These are phyloP conservation scores for Penicillium sp. DNA, from an alignment of 2,329 filamentous ascomycete species.

Conservation along the genomic window DNA sequence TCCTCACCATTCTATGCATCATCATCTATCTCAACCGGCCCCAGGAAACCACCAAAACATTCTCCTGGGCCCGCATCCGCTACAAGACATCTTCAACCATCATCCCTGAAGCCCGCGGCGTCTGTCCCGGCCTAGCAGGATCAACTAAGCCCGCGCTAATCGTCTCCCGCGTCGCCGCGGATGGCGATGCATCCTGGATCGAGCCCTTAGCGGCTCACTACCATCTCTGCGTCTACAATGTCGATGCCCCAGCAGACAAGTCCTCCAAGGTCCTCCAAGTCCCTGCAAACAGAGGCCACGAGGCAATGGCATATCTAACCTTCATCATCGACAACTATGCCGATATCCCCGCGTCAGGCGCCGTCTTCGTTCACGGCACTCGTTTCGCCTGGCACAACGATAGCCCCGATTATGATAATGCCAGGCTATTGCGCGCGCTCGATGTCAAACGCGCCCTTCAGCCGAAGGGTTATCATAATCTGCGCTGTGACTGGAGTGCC, in stretches of 20 bases:
- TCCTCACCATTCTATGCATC: conserved; percentile 34
- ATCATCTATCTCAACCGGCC: conserved; percentile 43
- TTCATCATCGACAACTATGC: conserved; percentile 52
- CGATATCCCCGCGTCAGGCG: conserved; percentile 38
- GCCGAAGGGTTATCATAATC: conserved; percentile 49
- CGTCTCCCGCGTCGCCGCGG: conserved; percentile 44
- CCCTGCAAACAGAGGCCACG: conserved; percentile 50
- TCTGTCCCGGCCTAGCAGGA: conserved; percentile 44
- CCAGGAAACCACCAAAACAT: conserved; percentile 30
- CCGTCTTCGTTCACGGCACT: conserved; percentile 48
- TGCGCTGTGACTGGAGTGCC: conserved; percentile 53
- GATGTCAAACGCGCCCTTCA: conserved; percentile 43
- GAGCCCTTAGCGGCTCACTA: conserved; percentile 40
- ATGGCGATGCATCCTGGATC: conserved; percentile 49
- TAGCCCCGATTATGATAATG: conserved; percentile 48
- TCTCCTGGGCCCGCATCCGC: conserved; percentile 47
- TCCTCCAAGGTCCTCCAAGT: conserved; percentile 40
- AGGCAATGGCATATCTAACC: conserved; percentile 51
- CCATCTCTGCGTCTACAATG: conserved; percentile 50
- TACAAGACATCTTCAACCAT: conserved; percentile 43
- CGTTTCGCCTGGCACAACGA: conserved; percentile 51
- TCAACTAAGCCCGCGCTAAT: conserved; percentile 48
- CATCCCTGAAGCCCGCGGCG: conserved; percentile 40
- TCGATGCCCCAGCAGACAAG: conserved; percentile 33
- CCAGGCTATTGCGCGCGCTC: conserved; percentile 39